A percentile compares a stretch with the other conserved stretches of the same genome.
Conservation (phyloP, 148 eudicot genomes). For the Silene latifolia region DNA sequence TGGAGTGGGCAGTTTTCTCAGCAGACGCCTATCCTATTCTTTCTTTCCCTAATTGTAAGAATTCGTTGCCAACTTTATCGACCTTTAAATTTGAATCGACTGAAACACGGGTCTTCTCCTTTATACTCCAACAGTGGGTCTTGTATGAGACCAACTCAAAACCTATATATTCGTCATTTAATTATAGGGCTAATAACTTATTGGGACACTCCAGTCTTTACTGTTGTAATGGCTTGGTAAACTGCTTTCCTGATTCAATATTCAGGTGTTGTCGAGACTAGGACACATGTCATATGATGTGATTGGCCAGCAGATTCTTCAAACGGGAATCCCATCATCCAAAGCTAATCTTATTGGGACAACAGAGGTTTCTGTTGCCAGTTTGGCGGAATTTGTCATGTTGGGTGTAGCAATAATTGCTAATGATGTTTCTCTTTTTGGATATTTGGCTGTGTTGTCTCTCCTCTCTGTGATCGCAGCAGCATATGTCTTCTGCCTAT, state of each 20-base stretch:
- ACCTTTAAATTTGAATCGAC: neutral
- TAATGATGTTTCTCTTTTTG: conserved; percentile 79
- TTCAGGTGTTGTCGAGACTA: conserved; percentile 77
- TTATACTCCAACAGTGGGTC: conserved; percentile 32
- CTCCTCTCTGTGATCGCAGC: conserved; percentile 78
- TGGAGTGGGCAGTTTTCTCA: conserved; percentile 75
- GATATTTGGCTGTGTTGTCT: conserved; percentile 70
- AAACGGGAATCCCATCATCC: conserved; percentile 88
- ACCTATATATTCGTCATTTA: too few species aligned
- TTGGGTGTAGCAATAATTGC: conserved; percentile 86
- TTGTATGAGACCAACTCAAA: too few species aligned
- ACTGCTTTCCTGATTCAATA: neutral
- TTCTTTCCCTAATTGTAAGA: conserved; percentile 74
- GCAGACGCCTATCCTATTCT: conserved; percentile 63
- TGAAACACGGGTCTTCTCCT: neutral
- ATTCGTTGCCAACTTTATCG: neutral
- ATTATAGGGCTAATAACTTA: too few species aligned
- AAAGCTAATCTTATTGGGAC: conserved; percentile 93
- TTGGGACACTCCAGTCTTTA: conserved; percentile 37
- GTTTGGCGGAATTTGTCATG: conserved; percentile 84
- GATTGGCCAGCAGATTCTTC: conserved; percentile 88
- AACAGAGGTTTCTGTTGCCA: conserved; percentile 87
- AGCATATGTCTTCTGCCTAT: conserved; percentile 73
- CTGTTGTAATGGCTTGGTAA: conserved; percentile 30
- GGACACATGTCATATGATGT: conserved; percentile 97